A percentile compares a stretch with the other conserved stretches of the same genome.
Conservation (phyloP, 2,329 filamentous ascomycete genomes). For the Fonsecaea pedrosoi region DNA sequence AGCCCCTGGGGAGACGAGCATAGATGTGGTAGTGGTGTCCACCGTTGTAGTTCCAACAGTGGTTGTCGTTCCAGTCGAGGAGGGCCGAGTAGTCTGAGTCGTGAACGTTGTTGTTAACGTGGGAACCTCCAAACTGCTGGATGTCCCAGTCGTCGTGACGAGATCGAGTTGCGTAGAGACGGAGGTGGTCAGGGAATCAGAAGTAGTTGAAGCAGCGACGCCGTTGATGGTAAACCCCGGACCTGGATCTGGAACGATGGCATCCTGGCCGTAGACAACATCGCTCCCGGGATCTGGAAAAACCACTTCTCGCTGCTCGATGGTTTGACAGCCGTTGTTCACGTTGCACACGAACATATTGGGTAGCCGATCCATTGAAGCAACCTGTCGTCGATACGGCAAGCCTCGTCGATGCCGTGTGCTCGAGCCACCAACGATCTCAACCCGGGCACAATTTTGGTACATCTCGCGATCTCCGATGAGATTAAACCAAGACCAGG, state of each 20-base stretch:
- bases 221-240: conserved; percentile 25
- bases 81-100: neutral
- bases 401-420: conserved; percentile 25
- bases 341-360: conserved; percentile 76
- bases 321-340: conserved; percentile 64
- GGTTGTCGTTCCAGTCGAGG: neutral
- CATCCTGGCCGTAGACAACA: conserved; percentile 50
- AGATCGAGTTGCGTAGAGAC: neutral
- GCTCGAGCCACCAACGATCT: conserved; percentile 53
- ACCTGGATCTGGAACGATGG: conserved; percentile 30
- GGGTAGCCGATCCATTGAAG: conserved; percentile 63
- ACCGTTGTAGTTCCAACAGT: neutral
- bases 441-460: conserved; percentile 80
- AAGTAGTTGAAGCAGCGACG: conserved; percentile 14
- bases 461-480: conserved; percentile 83
- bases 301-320: conserved; percentile 63
- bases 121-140: neutral
- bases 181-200: neutral
- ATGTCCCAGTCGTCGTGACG: neutral
- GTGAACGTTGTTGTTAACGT: neutral
- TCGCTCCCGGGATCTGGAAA: conserved; percentile 71
- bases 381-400: conserved; percentile 26
- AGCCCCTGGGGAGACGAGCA: neutral
- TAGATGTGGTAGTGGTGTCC: conserved; percentile 7
- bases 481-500: conserved; percentile 80